Base-by-base conservation (phyloP, 805 yeast species). In the Brettanomyces anomalus region DNA sequence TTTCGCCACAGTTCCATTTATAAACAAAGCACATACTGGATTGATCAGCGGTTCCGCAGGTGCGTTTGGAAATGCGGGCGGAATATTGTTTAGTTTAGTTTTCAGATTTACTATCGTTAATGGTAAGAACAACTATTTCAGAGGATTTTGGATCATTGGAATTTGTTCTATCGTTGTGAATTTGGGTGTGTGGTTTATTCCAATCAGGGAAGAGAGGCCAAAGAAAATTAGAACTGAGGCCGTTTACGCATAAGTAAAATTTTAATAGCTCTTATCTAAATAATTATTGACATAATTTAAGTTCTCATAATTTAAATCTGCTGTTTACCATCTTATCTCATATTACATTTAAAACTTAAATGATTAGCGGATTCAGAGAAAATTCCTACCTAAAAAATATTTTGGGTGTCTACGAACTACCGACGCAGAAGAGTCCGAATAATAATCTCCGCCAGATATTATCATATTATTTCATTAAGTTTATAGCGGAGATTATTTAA, bases 41-140 rank as follows among this genome's bases (percentile, higher is more conserved):
- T 55, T 61, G 37, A 64, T 64, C n/a, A 53, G 65, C 17, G 68
- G 68, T 21, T 48, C 55, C 3, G 54, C 66, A 5, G 68, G 68
- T 33, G 61, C 62, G 3, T 51, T 60, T 39, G 68, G 68, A 16
- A 64, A 64, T 41, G 24, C 61, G 34, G 68, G 68, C 13, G 68
- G 67, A 35, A 52, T 63, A 33, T 39, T 64, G 36, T 62, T 62
- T 42, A 54, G 65, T 20, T 49, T 64, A 39, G 66, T 64, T 2
- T 62, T 63, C 54, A 51, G 68, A 39, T 64, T 52, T 44, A 50
- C 50, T 32, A 51, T 56, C 14, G 40, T 45, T 1, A 42, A 47
- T 32, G 65, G 64, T 7, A 47, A 41, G 1, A 56, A 54, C 13
- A 48, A 60, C 31, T 61, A 61, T 37, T 55, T 54, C 48, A 51